Evolutionary conservation across 768 basidiomycete species (phyloP).

Genomic region (Psilocybe subaeruginosa): DNA sequence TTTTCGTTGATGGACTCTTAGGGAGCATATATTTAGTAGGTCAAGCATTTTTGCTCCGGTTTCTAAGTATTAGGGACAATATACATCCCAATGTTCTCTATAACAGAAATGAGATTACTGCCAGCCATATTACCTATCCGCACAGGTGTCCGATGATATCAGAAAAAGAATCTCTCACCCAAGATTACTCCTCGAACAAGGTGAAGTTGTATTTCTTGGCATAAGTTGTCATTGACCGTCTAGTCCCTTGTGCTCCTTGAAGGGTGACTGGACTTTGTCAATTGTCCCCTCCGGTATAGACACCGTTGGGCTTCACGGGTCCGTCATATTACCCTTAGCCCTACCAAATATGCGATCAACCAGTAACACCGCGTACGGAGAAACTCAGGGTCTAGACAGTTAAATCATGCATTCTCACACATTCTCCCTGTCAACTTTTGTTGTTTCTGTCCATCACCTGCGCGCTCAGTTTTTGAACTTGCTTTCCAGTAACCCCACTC

Average conservation of each 20-base stretch:
- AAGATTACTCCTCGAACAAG: too few species aligned
- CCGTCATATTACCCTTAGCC: neutral
- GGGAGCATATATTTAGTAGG: neutral
- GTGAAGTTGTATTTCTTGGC: too few species aligned
- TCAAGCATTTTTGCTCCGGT: neutral
- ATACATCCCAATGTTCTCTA: too few species aligned
- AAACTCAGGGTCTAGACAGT: neutral
- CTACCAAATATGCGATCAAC: neutral
- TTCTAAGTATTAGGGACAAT: too few species aligned
- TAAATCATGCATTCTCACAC: neutral
- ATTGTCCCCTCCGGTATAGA: neutral
- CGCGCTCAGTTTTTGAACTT: neutral
- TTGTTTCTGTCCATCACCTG: neutral
- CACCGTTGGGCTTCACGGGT: neutral
- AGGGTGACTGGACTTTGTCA: too few species aligned
- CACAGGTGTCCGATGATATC: too few species aligned
- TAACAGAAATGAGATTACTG: too few species aligned
- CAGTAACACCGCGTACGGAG: neutral
- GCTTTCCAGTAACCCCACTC: neutral
- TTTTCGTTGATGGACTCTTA: neutral
- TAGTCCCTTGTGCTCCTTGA: too few species aligned
- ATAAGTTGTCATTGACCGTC: too few species aligned
- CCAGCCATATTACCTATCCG: too few species aligned
- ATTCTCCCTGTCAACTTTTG: neutral
- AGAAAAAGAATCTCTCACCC: too few species aligned